These are phyloP conservation scores for Eimeria zaria DNA, from an alignment of 169 alveolate genomes.

Conservation along the genomic window DNA sequence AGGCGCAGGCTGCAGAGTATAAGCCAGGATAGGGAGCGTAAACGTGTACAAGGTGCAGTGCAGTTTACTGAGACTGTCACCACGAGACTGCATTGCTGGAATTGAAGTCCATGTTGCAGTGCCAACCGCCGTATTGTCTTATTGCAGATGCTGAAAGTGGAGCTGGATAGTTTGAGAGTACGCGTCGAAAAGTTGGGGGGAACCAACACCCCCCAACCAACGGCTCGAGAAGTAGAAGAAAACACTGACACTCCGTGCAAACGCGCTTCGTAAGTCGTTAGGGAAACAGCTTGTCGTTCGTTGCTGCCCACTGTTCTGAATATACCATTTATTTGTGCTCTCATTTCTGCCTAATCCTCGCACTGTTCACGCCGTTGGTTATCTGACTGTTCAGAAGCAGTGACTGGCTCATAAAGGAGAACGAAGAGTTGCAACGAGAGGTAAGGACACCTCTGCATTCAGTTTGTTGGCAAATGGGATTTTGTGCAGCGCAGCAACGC, in stretches of 20 bases:
- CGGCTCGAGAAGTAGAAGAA: not conserved
- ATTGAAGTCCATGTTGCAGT: not conserved
- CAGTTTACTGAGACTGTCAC: not conserved
- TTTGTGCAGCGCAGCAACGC: not conserved
- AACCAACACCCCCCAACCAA: not conserved
- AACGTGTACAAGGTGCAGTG: not conserved
- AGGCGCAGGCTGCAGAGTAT: not conserved
- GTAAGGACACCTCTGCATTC: not conserved
- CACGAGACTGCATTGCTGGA: not conserved
- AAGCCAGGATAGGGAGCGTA: not conserved
- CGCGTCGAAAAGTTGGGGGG: slow-evolving; percentile 26
- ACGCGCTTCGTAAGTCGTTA: slow-evolving; percentile 13
- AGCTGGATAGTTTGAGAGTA: slow-evolving; percentile 21
- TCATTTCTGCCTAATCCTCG: not conserved
- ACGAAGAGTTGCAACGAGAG: slow-evolving; percentile 51
- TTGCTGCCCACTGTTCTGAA: not conserved
- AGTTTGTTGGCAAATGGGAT: not conserved
- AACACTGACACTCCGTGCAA: not conserved
- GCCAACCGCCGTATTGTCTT: not conserved
- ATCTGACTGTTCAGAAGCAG: slow-evolving; percentile 56
- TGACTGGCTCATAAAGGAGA: slow-evolving; percentile 58
- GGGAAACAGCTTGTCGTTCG: not conserved
- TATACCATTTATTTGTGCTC: not conserved
- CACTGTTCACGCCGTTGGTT: not conserved
- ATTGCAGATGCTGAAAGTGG: slow-evolving; percentile 49